These are phyloP conservation scores for Corchorus olitorius DNA, from an alignment of 345 rosid species.

Conservation along the genomic window DNA sequence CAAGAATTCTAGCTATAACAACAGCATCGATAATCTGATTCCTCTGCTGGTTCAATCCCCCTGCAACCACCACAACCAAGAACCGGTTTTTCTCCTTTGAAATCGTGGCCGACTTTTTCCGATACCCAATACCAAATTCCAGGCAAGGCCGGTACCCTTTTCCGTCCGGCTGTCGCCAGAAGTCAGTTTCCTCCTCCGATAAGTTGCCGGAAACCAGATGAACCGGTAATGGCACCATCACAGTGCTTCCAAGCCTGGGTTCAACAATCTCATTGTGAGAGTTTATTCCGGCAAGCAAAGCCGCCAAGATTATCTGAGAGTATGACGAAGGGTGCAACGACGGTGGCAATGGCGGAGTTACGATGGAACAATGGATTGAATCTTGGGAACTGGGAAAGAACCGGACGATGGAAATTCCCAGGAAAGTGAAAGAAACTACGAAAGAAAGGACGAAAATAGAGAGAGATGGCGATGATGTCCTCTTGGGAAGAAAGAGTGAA, in stretches of 20 bases:
- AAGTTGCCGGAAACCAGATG: constrained; percentile 44
- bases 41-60: constrained; percentile 74
- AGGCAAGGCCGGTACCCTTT: constrained; percentile 69
- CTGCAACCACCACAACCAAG: constrained; percentile 69
- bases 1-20: constrained; percentile 74
- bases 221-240: constrained; percentile 50
- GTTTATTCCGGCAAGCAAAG: constrained; percentile 36
- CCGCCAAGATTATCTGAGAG: constrained; percentile 27
- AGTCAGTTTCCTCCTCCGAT: constrained; percentile 59
- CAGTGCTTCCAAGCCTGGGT: constrained; percentile 22
- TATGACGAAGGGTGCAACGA: constrained; percentile 28
- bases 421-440: constrained; percentile 47
- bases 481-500: constrained; percentile 46
- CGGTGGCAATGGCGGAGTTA: constrained; percentile 47
- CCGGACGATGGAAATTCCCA: constrained; percentile 45
- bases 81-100: constrained; percentile 62
- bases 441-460: constrained; percentile 43
- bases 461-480: constrained; percentile 34
- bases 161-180: constrained; percentile 68
- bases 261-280: constrained; percentile 15
- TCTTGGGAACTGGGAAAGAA: constrained; percentile 31
- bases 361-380: constrained; percentile 37
- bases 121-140: constrained; percentile 55
- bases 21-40: constrained; percentile 79
- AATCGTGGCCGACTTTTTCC: constrained; percentile 45